Evolutionary conservation across 306 rosid species (phyloP), one percentile per base, ranked within the genome.

Genomic region (Comarum palustre): DNA sequence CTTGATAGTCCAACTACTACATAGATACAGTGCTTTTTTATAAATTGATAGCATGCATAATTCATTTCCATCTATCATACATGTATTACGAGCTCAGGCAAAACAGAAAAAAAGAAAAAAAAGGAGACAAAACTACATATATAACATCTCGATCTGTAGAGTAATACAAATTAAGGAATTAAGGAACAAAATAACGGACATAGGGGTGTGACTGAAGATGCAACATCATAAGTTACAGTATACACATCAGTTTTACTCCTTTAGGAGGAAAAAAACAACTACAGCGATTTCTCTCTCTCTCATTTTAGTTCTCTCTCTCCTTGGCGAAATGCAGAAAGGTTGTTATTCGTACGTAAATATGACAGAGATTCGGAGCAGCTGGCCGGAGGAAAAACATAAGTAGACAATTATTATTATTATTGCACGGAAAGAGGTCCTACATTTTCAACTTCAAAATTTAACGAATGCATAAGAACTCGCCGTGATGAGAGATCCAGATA

Each of bases 301-400:
- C 42, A n/a, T n/a, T n/a, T n/a, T n/a, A n/a, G n/a, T n/a, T 39
- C 42, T 39, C 42, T 38, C 42, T 38, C 42, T 38, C 42, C 59
- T 52, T 20, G 14, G 59, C 20, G 14, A 58, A 25, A 58, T 5
- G 64, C 41, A 31, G 41, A 36, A 34, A 59, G 65, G 41, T 59
- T 59, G 65, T 59, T 59, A 54, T 41, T 41, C 20, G 65, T 59
- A 59, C 22, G 20, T 59, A 59, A 5, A 59, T 59, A 29, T 59
- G 39, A 59, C 65, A 59, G 39, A 59, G 65, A 59, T 29, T 59
- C 29, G 20, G 39, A 59, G 65, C 41, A 59, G 65, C 11, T 59
- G 65, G 38, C 65, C 65, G 41, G 65, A 16, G 65, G 38, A 59
- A 6, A 58, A 27, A 59, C 19, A 27, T 13, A 20, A 59, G 38